A percentile compares a stretch with the other conserved stretches of the same genome.
phyloP scores from a whole-genome alignment of 2,329 filamentous ascomycete genomes.

The Fusarium paranaense region DNA sequence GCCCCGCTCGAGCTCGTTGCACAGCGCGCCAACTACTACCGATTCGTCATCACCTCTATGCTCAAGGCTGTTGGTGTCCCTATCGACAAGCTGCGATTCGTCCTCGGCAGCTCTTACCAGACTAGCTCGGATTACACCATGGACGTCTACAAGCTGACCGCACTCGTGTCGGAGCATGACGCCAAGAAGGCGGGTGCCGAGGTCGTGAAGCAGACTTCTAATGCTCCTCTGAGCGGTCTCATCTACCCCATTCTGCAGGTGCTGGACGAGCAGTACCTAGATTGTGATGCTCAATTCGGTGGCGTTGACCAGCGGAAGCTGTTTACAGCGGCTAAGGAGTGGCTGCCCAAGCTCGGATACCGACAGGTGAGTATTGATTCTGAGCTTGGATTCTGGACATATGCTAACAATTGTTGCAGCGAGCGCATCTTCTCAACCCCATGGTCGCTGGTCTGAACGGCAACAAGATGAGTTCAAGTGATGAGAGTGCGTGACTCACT shows the following conservation, averaged over 20 bases:
- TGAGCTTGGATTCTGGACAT: background rate
- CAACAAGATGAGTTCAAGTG: constrained; percentile 87
- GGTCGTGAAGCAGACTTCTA: constrained; percentile 90
- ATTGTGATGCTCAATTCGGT: constrained; percentile 89
- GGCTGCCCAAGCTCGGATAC: constrained; percentile 88
- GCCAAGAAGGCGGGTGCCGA: constrained; percentile 93
- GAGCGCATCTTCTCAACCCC: constrained; percentile 64
- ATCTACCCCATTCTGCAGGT: constrained; percentile 75
- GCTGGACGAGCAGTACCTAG: constrained; percentile 89
- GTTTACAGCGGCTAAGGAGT: constrained; percentile 86
- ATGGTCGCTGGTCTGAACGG: constrained; percentile 91
- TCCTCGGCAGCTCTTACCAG: constrained; percentile 88
- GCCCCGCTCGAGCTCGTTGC: constrained; percentile 90
- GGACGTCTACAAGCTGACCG: constrained; percentile 84
- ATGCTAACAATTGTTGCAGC: constrained; percentile 40
- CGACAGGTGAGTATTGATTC: constrained; percentile 61
- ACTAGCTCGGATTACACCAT: constrained; percentile 79
- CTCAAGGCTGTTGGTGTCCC: constrained; percentile 83
- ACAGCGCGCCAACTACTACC: constrained; percentile 86
- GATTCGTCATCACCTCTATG: constrained; percentile 77
- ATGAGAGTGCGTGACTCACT: constrained; percentile 61
- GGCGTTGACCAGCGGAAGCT: constrained; percentile 89
- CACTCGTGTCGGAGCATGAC: constrained; percentile 79
- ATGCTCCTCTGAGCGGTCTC: constrained; percentile 71
- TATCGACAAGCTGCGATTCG: constrained; percentile 83